These are phyloP conservation scores for Cenchrus fungigraminus DNA, from an alignment of 176 grass and related monocot genomes.

Conservation along the genomic window DNA sequence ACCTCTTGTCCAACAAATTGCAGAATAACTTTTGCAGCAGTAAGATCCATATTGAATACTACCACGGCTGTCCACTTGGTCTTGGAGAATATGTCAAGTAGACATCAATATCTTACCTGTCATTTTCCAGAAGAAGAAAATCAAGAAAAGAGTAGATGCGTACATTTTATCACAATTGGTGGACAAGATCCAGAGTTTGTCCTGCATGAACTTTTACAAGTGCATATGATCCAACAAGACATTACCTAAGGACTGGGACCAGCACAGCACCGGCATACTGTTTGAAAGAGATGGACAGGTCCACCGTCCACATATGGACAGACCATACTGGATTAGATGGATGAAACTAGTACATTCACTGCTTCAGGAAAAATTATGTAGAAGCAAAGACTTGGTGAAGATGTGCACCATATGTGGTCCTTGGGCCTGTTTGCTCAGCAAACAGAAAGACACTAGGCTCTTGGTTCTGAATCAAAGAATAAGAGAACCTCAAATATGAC, in stretches of 20 bases:
- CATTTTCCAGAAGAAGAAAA: constrained; percentile 13
- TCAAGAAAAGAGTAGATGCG: not conserved
- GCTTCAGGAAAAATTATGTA: not conserved
- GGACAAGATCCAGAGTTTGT: constrained; percentile 19
- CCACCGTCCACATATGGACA: not conserved
- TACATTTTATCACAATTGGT: constrained; percentile 21
- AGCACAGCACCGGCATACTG: constrained; percentile 16
- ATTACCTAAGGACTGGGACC: constrained; percentile 25
- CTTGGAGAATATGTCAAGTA: constrained; percentile 27
- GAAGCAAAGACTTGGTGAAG: constrained; percentile 15
- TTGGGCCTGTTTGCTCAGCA: not conserved
- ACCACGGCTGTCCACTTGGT: constrained; percentile 9
- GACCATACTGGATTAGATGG: not conserved
- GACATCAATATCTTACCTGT: constrained; percentile 12
- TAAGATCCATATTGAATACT: constrained; percentile 28
- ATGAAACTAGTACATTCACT: not conserved
- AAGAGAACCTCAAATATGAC: not conserved
- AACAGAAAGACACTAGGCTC: not conserved
- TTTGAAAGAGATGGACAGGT: constrained; percentile 24
- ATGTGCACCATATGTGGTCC: constrained; percentile 17
- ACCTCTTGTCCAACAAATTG: constrained; percentile 20
- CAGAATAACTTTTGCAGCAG: constrained; percentile 25
- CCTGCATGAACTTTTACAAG: constrained; percentile 23
- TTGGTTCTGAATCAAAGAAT: not conserved
- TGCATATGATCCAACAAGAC: constrained; percentile 34